These are phyloP conservation scores for Lepiota subincarnata DNA, from an alignment of 768 basidiomycete genomes.

Conservation along the genomic window DNA sequence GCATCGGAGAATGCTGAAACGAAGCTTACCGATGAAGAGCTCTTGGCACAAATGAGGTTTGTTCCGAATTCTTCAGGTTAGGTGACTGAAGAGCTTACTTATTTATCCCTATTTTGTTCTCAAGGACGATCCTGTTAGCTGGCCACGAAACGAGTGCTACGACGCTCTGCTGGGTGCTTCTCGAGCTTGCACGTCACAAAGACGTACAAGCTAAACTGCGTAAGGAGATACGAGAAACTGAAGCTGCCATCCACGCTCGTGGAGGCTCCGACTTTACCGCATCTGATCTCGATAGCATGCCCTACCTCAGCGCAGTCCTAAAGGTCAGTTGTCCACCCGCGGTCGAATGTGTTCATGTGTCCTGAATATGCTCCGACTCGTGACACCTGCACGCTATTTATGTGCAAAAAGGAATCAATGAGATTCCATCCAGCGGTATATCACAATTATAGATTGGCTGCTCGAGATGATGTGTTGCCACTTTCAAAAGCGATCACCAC, in stretches of 20 bases:
- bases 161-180: constrained; percentile 54
- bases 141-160: constrained; percentile 63
- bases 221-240: constrained; percentile 47
- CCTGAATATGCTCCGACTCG: neutral
- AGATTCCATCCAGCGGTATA: constrained; percentile 39
- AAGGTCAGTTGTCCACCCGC: constrained; percentile 29
- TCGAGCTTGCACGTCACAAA: constrained; percentile 57
- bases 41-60: constrained; percentile 50
- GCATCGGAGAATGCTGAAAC: constrained; percentile 39
- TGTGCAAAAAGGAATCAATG: constrained; percentile 38
- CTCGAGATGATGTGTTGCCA: constrained; percentile 53
- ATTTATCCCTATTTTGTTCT: constrained; percentile 28
- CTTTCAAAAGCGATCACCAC: constrained; percentile 49
- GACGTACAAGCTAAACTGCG: constrained; percentile 59
- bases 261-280: constrained; percentile 35
- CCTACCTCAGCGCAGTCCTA: constrained; percentile 40
- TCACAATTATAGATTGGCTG: constrained; percentile 34
- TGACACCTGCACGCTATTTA: neutral
- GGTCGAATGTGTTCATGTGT: neutral
- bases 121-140: constrained; percentile 47
- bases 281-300: constrained; percentile 47
- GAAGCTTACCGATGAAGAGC: constrained; percentile 45
- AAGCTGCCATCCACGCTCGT: constrained; percentile 29
- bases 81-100: constrained; percentile 10
- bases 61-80: constrained; percentile 25